Evolutionary conservation across 768 basidiomycete genomes (phyloP), one percentile per base, ranked within the genome.

Genomic region (Phylloporus sp.): DNA sequence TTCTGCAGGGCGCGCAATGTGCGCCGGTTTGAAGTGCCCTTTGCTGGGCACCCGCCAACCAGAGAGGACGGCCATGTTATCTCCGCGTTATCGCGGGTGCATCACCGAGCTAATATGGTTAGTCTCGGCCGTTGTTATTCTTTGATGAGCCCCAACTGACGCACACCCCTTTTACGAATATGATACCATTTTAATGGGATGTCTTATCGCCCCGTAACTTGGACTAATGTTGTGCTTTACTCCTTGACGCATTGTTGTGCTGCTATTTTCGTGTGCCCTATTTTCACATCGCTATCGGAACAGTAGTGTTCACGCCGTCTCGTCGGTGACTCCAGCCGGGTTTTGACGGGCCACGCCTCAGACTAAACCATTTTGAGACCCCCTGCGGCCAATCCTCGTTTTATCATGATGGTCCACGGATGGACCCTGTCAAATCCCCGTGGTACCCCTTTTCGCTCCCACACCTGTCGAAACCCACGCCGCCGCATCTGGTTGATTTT

Each of bases 301-400:
- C 20, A 21, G 35, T 23, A 32, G 6, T 26, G 20, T 14, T 31
- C 26, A 28, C n/a, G 29, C 34, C 36, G 27, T 28, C 20, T n/a
- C 8, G 15, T 42, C 44, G 51, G 48, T 38, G 26, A 28, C 23
- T n/a, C 3, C n/a, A 33, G 17, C 48, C 23, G 1, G 42, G 35
- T 51, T 43, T 41, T 37, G 46, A 42, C 22, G 36, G 37, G 13
- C 29, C 44, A 38, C 31, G 47, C 45, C 22, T 23, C 37, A 41
- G 13, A 21, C 61, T 61, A 61, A 42, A 44, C 60, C 49, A 41
- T 55, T 49, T 50, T 9, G 20, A 53, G 42, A 24, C 11, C 28
- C 33, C 6, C 17, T 8, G 38, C 31, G 24, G 27, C 39, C 18
- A 27, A 15, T 42, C 55, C 27, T 42, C n/a, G n/a, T n/a, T n/a